Base-by-base conservation (phyloP, 2,329 filamentous ascomycete species). In the Fusarium temperatum region DNA sequence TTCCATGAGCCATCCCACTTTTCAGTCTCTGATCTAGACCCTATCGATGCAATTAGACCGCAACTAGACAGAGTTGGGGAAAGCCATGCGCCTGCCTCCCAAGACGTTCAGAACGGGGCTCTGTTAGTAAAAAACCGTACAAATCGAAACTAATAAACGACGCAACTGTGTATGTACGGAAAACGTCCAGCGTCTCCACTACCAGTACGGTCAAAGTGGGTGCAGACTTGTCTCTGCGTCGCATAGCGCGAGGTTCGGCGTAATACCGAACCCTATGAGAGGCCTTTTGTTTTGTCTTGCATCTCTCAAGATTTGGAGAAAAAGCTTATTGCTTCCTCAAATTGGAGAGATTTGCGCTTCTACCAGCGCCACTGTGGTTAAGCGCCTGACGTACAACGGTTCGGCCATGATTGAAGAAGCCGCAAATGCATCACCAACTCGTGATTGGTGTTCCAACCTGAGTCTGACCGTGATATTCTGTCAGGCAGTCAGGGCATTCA, bases 71-170 rank as follows among this genome's bases (percentile, higher is more conserved):
- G 58, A 61, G 63, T 68, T 57, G 47, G 65, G 62, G 67, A 68
- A 68, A 35, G 41, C 28, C 22, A 30, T 53, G 10, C 28, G 51
- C 39, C 35, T 65, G 26, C 57, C 45, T 68, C 53, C 42, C 42
- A 60, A 65, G 45, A 68, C 71, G 72, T 72, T 70, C 56, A 42
- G 60, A 64, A 59, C 63, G 61, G 62, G 71, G 62, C 35, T 26
- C 22, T 28, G 18, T 26, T 53, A 66, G 70, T 74, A 55, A 42
- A 61, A 72, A 70, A 70, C 56, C 71, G 75, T 76, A 66, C 74
- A 66, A 74, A 77, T 75, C 35, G 36, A 59, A 70, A 59, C 41
- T 41, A 48, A 48, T 41, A 48, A 54, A 22, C 26, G 44, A 54
- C 45, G 15, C 28, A 32, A 36, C 51, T 57, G 15, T 45, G 39